Base-by-base conservation (phyloP, 768 basidiomycete species). In the Kwoniella pini region DNA sequence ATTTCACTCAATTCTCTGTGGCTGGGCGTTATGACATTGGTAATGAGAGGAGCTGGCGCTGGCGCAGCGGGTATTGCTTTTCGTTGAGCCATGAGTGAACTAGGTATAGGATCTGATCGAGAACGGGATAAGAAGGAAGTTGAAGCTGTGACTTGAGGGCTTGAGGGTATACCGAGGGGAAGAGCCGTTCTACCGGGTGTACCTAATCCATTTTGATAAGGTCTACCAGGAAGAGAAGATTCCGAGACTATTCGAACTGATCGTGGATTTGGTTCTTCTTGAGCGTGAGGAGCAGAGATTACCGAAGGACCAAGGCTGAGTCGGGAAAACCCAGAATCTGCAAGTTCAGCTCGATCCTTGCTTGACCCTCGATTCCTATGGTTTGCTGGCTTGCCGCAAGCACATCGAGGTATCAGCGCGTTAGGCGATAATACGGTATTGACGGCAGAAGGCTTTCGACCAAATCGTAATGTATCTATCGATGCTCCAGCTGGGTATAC, bases 391-490 rank as follows among this genome's bases (percentile, higher is more conserved):
- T 63, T 60, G 7, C 73, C 73, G 57, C 73, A 75, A 3, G 73
- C 70, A 39, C 73, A 75, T 52, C 68, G 48, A 22, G 77, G 71
- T 30, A 66, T 39, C 17, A 78, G 60, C 2, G 75, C 77, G 48
- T 76, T 71, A 4, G 77, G 77, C 24, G 73, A 75, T 15, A 69
- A 74, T 11, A 78, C 72, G 39, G 54, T 67, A 59, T 78, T 78
- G 46, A 68, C 70, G 12, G 64, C 64, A 33, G 64, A 63, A 1
- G 77, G 74, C 49, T 73, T 70, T 39, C 77, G 73, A 45, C 73
- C 77, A 60, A 74, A 78, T n/a, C 69, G 71, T 0, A 78, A 62
- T 2, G 77, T 78, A 46, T 78, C 77, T 36, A 72, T 67, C 19
- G 65, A 68, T 10, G 61, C 51, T 11, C 69, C 71, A 36, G 57